phyloP scores from a whole-genome alignment of 495 filamentous ascomycete genomes.

The Hyphodiscus hymeniophilus region DNA sequence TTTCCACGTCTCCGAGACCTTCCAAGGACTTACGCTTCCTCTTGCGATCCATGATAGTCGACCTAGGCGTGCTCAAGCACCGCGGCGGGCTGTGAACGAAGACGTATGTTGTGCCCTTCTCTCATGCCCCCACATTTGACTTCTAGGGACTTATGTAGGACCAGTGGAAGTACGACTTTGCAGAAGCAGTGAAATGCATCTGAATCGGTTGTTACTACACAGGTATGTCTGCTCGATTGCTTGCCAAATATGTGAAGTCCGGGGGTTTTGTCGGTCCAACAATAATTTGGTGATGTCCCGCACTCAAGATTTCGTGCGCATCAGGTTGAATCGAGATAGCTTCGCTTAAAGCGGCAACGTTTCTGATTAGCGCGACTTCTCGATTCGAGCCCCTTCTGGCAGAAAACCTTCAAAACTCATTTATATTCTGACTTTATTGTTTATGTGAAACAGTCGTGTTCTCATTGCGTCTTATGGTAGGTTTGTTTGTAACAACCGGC shows the following conservation, averaged over 20 bases:
- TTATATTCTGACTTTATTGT: too few relatives aligned
- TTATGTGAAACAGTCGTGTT: too few relatives aligned
- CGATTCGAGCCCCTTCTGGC: too few relatives aligned
- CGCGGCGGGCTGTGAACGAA: constrained; percentile 1
- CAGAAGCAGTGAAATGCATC: constrained; percentile 25
- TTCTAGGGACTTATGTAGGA: constrained; percentile 20
- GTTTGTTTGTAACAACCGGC: too few relatives aligned
- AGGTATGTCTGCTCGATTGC: constrained; percentile 3
- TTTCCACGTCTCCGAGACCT: constrained; percentile 5
- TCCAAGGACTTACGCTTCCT: constrained; percentile 59
- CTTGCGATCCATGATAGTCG: constrained; percentile 63
- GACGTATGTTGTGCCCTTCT: constrained; percentile 11
- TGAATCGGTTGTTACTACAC: constrained; percentile 15
- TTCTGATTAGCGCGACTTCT: too few relatives aligned
- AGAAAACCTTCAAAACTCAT: too few relatives aligned
- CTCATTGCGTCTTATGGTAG: too few relatives aligned
- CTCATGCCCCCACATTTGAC: constrained; percentile 21
- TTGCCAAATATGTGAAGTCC: not conserved
- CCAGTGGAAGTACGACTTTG: constrained; percentile 16
- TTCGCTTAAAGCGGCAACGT: too few relatives aligned
- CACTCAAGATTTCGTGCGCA: too few relatives aligned
- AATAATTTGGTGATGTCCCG: not conserved
- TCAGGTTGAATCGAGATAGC: too few relatives aligned
- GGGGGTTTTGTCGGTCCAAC: not conserved
- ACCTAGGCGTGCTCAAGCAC: constrained; percentile 4